A percentile compares a stretch with the other conserved stretches of the same genome.
Evolutionary conservation across 495 filamentous ascomycete genomes (phyloP).

Genomic region (Penicillium pancosmium): DNA sequence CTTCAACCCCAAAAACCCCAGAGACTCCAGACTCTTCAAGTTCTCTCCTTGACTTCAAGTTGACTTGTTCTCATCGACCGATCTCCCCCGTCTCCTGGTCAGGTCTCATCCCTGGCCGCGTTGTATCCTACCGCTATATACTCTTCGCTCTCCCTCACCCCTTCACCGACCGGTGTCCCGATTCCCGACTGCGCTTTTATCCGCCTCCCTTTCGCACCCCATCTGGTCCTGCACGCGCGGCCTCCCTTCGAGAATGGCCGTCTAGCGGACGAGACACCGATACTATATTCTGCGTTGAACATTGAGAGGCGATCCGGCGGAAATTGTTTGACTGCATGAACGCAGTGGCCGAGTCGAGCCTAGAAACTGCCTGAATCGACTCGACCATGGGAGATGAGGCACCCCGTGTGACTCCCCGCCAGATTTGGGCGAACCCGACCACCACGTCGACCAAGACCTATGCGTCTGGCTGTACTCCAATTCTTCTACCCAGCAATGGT

Average conservation of each 20-base stretch:
- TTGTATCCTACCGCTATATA: not conserved
- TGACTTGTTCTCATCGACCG: not conserved
- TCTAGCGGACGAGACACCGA: constrained; percentile 3
- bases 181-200: constrained; percentile 2
- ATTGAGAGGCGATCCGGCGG: constrained; percentile 10
- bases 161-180: not conserved
- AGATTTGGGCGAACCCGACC: constrained; percentile 57
- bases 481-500: constrained; percentile 61
- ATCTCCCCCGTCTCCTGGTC: not conserved
- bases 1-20: constrained; percentile 18
- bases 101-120: not conserved
- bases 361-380: constrained; percentile 23
- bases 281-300: not conserved
- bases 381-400: constrained; percentile 42
- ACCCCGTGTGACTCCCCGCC: constrained; percentile 44
- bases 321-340: constrained; percentile 27
- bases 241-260: constrained; percentile 22
- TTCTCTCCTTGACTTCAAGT: not conserved
- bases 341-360: constrained; percentile 22
- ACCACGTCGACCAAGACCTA: constrained; percentile 42
- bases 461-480: constrained; percentile 58
- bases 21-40: constrained; percentile 12
- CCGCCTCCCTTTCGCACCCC: constrained; percentile 8
- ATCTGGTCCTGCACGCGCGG: constrained; percentile 15
- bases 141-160: not conserved